Evolutionary conservation across 495 filamentous ascomycete genomes (phyloP).

Genomic region (Aspergillus coremiiformis): DNA sequence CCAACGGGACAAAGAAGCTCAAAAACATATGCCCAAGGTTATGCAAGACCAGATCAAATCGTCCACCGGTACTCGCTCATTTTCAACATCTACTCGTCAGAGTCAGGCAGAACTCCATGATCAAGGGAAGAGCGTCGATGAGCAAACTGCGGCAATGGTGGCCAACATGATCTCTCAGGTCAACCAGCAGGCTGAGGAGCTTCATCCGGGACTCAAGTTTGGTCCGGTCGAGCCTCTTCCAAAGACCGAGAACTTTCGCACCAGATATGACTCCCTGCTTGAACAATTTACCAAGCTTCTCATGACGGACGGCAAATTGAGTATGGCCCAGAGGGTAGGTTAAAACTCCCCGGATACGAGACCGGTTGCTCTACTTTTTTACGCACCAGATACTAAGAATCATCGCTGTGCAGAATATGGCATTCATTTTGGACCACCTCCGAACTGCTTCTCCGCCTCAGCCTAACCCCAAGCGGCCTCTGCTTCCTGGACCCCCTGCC

Average conservation of each 20-base stretch:
- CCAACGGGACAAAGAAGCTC: slow-evolving; percentile 52
- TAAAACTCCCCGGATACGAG: too few relatives aligned
- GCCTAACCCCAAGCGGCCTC: slow-evolving; percentile 55
- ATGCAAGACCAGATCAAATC: slow-evolving; percentile 51
- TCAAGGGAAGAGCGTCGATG: slow-evolving; percentile 6
- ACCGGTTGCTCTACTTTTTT: too few relatives aligned
- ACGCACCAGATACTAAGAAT: background rate
- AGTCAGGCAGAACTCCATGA: slow-evolving; percentile 22
- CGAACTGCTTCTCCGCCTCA: slow-evolving; percentile 75
- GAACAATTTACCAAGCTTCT: slow-evolving; percentile 81
- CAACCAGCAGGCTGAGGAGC: slow-evolving; percentile 24
- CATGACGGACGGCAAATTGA: slow-evolving; percentile 84
- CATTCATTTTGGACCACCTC: slow-evolving; percentile 75
- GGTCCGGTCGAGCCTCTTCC: slow-evolving; percentile 59
- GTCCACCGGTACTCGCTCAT: slow-evolving; percentile 45
- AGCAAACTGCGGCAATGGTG: slow-evolving; percentile 29
- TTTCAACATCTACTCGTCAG: slow-evolving; percentile 48
- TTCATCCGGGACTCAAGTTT: slow-evolving; percentile 60
- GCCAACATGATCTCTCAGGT: slow-evolving; percentile 34
- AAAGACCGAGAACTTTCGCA: slow-evolving; percentile 53
- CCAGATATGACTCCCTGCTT: slow-evolving; percentile 75
- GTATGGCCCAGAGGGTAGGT: slow-evolving; percentile 71
- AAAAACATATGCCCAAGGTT: slow-evolving; percentile 60
- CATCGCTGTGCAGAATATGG: slow-evolving; percentile 59
- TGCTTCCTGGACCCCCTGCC: slow-evolving; percentile 66